Evolutionary conservation across 768 basidiomycete species (phyloP), one percentile per base, ranked within the genome.

Genomic region (Scleroderma citrinum): DNA sequence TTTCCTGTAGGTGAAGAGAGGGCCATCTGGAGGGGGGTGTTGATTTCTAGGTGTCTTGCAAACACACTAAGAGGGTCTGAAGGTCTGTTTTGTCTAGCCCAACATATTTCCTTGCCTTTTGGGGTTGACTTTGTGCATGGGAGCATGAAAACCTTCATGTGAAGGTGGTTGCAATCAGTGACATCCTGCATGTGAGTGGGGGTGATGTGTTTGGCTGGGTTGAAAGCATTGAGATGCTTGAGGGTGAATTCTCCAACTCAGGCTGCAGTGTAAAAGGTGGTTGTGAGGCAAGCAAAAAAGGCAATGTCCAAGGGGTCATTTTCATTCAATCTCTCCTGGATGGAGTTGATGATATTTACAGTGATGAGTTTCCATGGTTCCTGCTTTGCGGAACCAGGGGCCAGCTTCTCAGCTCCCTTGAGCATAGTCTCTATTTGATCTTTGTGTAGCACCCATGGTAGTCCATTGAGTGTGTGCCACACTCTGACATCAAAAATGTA

Each of bases 381-480:
- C n/a, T n/a, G n/a, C n/a, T n/a, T n/a, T n/a, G n/a, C n/a, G n/a
- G n/a, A n/a, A n/a, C n/a, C n/a, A n/a, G n/a, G n/a, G n/a, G 24
- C 45, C 32, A 14, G 29, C 31, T 3, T 50, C 23, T 0, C 36
- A 45, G 43, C 53, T 36, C 3, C 23, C 21, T 48, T 67, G 69
- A 0, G 68, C 36, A 46, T 72, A 72, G 0, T 73, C 61, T 7
- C 55, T 65, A 3, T 29, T 42, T 51, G 0, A 41, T 17, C 1
- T n/a, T 51, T 26, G 23, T 60, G 51, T 26, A 52, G 26, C 0
- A 20, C 1, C 63, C 63, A 64, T 0, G 32, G 10, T 1, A 54
- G 35, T 7, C 56, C 40, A n/a, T 65, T 57, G 2, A 60, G 3
- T 4, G 62, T 49, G 23, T 65, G 64, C 64, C 38, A 39, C n/a